Evolutionary conservation across 2,329 filamentous ascomycete genomes (phyloP), one percentile per base, ranked within the genome.

Genomic region (Claviceps capensis): DNA sequence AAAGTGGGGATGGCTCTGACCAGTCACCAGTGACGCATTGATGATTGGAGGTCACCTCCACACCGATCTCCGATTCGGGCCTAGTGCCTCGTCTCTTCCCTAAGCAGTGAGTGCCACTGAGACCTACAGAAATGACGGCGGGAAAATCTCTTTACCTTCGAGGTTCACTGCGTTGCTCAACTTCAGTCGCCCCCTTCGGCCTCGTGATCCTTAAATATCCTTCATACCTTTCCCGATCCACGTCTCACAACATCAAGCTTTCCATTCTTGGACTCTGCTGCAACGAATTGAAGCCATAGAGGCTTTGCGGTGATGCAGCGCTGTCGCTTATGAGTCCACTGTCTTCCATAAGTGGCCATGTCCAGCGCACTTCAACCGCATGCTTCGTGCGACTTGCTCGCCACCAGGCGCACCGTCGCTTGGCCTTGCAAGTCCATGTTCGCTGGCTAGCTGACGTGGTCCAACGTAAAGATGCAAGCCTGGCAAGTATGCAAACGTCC

Each of bases 311-410:
- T 58, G 48, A 68, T 67, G 65, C 55, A 51, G 55, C 49, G 50
- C 51, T 49, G 44, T 51, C 52, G 55, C 53, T 52, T 56, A 57
- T 66, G 58, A 61, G 56, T 55, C 63, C 65, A 59, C 62, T 69
- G 46, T 52, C 56, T 54, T 56, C 60, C 52, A 57, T 58, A 51
- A 60, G 61, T 62, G 64, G 69, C 55, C 68, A 62, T 54, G 56
- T 72, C 57, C 64, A 65, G 62, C 68, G 67, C 62, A 66, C 66
- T 57, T 62, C 70, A 51, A 67, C 68, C 45, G 66, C 72, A 56
- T 69, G 68, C 66, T 75, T 78, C 64, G 66, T 75, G 57, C 74
- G 72, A 56, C 67, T 78, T 55, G 76, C 69, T 64, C 77, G 65
- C 59, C 71, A 73, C 58, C 69, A 70, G 50, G 68, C 72, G 50